Percentiles rank a stretch among this genome's conserved stretches.
Conservation (phyloP, 345 rosid genomes). For the Salix purpurea region DNA sequence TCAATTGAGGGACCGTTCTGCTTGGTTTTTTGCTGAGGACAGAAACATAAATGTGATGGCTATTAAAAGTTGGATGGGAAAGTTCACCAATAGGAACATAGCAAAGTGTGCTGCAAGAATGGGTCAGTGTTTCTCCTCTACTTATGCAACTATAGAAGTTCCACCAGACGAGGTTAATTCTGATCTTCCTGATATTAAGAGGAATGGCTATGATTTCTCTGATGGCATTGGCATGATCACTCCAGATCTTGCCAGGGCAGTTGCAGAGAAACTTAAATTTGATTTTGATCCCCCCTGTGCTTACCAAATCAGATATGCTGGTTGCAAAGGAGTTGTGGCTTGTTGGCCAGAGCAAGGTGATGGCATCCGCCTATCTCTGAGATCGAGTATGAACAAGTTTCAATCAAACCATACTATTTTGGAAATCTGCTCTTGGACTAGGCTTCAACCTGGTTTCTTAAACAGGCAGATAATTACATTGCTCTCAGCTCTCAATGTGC, state of each 20-base stretch:
- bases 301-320: constrained; percentile 89
- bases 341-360: constrained; percentile 74
- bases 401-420: constrained; percentile 54
- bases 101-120: constrained; percentile 94
- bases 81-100: constrained; percentile 50
- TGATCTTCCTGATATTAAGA: constrained; percentile 53
- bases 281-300: constrained; percentile 56
- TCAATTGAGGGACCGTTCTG: constrained; percentile 85
- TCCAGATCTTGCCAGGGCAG: constrained; percentile 75
- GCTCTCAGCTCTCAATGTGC: constrained; percentile 59
- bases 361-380: constrained; percentile 55
- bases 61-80: constrained; percentile 79
- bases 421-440: constrained; percentile 88
- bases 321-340: constrained; percentile 89
- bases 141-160: constrained; percentile 78
- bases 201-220: constrained; percentile 61
- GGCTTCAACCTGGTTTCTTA: constrained; percentile 88
- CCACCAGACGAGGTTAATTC: constrained; percentile 44
- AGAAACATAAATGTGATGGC: constrained; percentile 35
- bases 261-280: constrained; percentile 62
- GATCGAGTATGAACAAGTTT: constrained; percentile 78
- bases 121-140: constrained; percentile 97
- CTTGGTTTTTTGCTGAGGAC: constrained; percentile 92
- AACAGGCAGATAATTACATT: constrained; percentile 83
- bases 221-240: constrained; percentile 86